phyloP scores from a whole-genome alignment of 2,329 filamentous ascomycete species.

The Drechslerella dactyloides region DNA sequence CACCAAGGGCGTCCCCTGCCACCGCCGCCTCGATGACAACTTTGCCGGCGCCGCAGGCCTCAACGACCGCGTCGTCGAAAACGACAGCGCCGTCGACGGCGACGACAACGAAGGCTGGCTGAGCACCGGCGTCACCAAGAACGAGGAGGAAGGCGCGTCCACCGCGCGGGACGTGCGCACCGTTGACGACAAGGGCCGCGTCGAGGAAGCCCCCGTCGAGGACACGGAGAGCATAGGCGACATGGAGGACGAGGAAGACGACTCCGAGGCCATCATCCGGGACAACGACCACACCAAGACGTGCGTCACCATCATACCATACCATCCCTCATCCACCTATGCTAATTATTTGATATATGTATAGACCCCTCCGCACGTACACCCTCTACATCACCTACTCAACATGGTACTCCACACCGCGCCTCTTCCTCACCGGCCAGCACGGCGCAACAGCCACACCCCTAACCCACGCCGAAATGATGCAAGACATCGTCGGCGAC shows the following conservation, averaged over 20 bases:
- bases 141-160: slow-evolving; percentile 66
- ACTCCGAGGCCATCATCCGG: slow-evolving; percentile 92
- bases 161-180: slow-evolving; percentile 73
- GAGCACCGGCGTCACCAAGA: slow-evolving; percentile 77
- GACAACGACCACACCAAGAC: slow-evolving; percentile 61
- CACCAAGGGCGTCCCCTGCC: slow-evolving; percentile 91
- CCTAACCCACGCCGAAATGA: slow-evolving; percentile 85
- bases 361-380: slow-evolving; percentile 85
- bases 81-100: slow-evolving; percentile 68
- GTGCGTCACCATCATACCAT: slow-evolving; percentile 51
- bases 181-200: slow-evolving; percentile 84
- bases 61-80: slow-evolving; percentile 77
- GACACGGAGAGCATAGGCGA: slow-evolving; percentile 76
- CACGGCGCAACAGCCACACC: slow-evolving; percentile 69
- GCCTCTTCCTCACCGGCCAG: slow-evolving; percentile 93
- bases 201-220: slow-evolving; percentile 70
- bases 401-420: slow-evolving; percentile 93
- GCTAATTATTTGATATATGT: slow-evolving; percentile 17
- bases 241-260: slow-evolving; percentile 96
- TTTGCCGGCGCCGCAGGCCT: slow-evolving; percentile 70
- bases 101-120: slow-evolving; percentile 78
- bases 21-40: slow-evolving; percentile 87
- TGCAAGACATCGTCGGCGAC: slow-evolving; percentile 95
- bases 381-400: slow-evolving; percentile 98
- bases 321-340: slow-evolving; percentile 16